phyloP scores from a whole-genome alignment of 164 flowering plant species.

The Akebia trifoliata region DNA sequence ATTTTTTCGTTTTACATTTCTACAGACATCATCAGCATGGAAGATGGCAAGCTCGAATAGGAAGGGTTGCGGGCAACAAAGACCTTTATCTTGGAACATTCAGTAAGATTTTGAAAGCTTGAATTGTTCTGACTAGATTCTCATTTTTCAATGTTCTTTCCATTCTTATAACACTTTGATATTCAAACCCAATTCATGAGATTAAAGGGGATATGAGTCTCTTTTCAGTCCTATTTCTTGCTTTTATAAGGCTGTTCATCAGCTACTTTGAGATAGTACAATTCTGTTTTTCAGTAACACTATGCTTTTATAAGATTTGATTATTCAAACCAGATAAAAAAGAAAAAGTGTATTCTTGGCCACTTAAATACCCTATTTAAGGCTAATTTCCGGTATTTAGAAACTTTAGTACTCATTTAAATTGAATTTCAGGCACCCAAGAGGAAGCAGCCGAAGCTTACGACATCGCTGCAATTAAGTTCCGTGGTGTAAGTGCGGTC shows the following conservation, averaged over 20 bases:
- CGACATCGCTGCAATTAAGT: slow-evolving; percentile 71
- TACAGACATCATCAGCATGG: slow-evolving; percentile 92
- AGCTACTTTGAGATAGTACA: not conserved
- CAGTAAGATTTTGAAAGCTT: slow-evolving; percentile 39
- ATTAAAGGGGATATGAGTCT: slow-evolving; percentile 1
- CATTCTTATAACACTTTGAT: no score
- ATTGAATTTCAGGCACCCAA: slow-evolving; percentile 49
- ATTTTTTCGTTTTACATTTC: slow-evolving; percentile 8
- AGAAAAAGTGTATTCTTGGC: not conserved
- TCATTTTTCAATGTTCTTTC: no score
- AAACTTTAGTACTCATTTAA: not conserved
- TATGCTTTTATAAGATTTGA: slow-evolving; percentile 18
- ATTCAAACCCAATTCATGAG: no score
- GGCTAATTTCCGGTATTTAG: not conserved
- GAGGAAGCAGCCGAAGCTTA: slow-evolving; percentile 85
- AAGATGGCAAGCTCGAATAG: slow-evolving; percentile 94
- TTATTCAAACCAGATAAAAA: slow-evolving; percentile 8
- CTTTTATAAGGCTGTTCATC: slow-evolving; percentile 29
- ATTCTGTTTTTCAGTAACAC: slow-evolving; percentile 15
- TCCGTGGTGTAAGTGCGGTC: slow-evolving; percentile 67
- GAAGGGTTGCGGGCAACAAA: slow-evolving; percentile 92
- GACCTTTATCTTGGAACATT: slow-evolving; percentile 94
- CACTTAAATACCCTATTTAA: not conserved
- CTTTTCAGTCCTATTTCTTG: slow-evolving; percentile 15
- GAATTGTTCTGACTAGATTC: no score